Evolutionary conservation across 2,329 filamentous ascomycete species (phyloP).

Genomic region (Penicillium sp.): DNA sequence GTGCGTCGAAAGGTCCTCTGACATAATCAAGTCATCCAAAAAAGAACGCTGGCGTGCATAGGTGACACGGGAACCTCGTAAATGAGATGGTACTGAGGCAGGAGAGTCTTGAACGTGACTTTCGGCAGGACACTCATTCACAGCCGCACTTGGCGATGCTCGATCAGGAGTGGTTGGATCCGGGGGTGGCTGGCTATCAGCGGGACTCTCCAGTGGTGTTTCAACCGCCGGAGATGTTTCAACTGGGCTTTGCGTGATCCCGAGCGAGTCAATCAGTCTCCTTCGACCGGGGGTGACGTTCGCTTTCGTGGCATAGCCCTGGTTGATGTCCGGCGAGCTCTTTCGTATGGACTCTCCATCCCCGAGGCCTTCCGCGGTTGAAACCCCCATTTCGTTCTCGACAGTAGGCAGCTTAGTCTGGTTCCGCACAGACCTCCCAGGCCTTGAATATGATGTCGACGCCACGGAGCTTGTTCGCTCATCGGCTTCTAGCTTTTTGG

Average conservation of each 20-base stretch:
- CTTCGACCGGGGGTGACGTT: slow-evolving; percentile 25
- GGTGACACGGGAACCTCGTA: slow-evolving; percentile 49
- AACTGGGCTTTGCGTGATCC: slow-evolving; percentile 10
- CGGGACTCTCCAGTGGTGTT: slow-evolving; percentile 4
- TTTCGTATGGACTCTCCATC: neutral
- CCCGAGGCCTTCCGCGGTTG: neutral
- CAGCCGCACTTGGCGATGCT: slow-evolving; percentile 3
- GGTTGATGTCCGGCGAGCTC: neutral
- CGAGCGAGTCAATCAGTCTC: slow-evolving; percentile 36
- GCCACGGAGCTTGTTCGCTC: neutral
- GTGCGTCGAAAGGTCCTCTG: slow-evolving; percentile 9
- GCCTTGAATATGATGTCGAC: neutral
- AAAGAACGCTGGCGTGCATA: slow-evolving; percentile 61
- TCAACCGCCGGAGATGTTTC: slow-evolving; percentile 8
- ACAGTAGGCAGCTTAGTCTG: neutral
- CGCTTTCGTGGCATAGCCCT: neutral
- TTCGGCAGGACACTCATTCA: slow-evolving; percentile 3
- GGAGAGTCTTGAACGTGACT: slow-evolving; percentile 9
- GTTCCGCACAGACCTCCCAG: neutral
- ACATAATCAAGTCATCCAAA: slow-evolving; percentile 48
- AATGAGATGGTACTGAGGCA: slow-evolving; percentile 18
- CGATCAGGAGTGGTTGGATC: slow-evolving; percentile 4
- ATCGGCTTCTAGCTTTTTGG: neutral
- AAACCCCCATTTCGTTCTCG: neutral
- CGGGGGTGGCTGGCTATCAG: slow-evolving; percentile 10